Evolutionary conservation across 2,329 filamentous ascomycete species (phyloP), one percentile per base, ranked within the genome.

Genomic region (Penicillium decumbens): DNA sequence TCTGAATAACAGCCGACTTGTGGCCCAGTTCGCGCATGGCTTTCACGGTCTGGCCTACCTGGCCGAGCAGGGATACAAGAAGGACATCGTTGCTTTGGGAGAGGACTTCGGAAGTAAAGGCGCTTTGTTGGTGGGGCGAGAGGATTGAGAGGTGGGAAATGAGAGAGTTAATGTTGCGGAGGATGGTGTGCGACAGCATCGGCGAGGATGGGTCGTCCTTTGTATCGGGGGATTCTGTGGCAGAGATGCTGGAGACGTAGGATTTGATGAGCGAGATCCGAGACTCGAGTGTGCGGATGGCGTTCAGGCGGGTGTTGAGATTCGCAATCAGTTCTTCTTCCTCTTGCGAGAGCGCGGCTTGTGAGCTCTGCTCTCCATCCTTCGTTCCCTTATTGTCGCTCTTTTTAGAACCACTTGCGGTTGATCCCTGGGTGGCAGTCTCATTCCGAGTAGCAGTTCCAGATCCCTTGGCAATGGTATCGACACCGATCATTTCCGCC

Each of bases 401-500:
- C 51, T 49, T 33, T 27, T 55, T 41, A 8, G 50, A 43, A 3
- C 49, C 24, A 3, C 28, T 39, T 33, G 57, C 52, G 40, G 51
- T 43, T 56, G 47, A 10, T 15, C 39, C 43, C 40, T 59, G 35
- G 6, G 55, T 46, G 29, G 61, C 52, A 1, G 61, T 50, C 15
- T 72, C 67, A 23, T 82, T 74, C 28, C 82, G 82, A 9, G 87
- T 84, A 23, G 90, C 91, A 63, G 88, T 92, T 41, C 88, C 88
- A 41, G 87, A 88, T 33, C 88, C 89, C 45, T 85, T 84, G 0
- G 92, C 91, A 18, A 98, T 87, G 58, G 91, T 95, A 70, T 96
- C 90, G 63, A 98, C 88, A 59, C 88, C 88, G 58, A 98, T 97
- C 90, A 96, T 96, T 71, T 98, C 93, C 1, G 91, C 91, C 69